These are phyloP conservation scores for Aspergillus leporis DNA, from an alignment of 495 filamentous ascomycete genomes.

Conservation along the genomic window DNA sequence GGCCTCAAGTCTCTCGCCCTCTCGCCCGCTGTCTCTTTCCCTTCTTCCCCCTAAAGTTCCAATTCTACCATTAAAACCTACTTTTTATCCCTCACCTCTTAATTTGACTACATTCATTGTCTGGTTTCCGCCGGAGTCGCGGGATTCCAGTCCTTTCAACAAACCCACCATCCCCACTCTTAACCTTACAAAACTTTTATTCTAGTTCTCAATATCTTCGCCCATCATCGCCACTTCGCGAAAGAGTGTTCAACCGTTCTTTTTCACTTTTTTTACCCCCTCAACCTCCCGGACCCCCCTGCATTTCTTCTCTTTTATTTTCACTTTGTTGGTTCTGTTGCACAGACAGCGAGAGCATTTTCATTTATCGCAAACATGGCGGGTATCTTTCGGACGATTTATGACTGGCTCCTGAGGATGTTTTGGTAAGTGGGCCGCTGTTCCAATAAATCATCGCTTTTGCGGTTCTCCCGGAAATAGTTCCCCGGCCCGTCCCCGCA, in stretches of 20 bases:
- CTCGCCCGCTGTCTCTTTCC: neutral
- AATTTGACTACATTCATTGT: constrained; percentile 22
- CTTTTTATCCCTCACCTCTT: constrained; percentile 13
- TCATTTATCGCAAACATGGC: constrained; percentile 56
- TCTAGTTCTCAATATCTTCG: constrained; percentile 21
- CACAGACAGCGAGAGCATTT: neutral
- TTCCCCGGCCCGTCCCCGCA: constrained; percentile 43
- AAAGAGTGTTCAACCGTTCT: constrained; percentile 9
- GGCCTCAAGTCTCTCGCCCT: constrained; percentile 6
- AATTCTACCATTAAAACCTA: constrained; percentile 4
- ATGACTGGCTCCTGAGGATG: constrained; percentile 96
- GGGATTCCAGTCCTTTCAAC: constrained; percentile 18
- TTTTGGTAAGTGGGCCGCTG: constrained; percentile 82
- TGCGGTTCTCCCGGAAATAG: constrained; percentile 20
- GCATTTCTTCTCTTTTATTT: neutral
- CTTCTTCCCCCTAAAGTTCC: constrained; percentile 4
- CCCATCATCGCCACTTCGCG: constrained; percentile 16
- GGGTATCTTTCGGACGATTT: constrained; percentile 87
- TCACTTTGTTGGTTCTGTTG: constrained; percentile 1
- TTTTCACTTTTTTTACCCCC: neutral
- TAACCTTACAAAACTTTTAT: constrained; percentile 22
- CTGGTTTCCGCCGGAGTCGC: constrained; percentile 13
- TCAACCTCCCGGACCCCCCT: constrained; percentile 5
- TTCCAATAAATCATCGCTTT: constrained; percentile 25
- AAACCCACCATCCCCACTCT: constrained; percentile 20